Base-by-base conservation (phyloP, 2,329 filamentous ascomycete species). In the Penicillium digitatum region DNA sequence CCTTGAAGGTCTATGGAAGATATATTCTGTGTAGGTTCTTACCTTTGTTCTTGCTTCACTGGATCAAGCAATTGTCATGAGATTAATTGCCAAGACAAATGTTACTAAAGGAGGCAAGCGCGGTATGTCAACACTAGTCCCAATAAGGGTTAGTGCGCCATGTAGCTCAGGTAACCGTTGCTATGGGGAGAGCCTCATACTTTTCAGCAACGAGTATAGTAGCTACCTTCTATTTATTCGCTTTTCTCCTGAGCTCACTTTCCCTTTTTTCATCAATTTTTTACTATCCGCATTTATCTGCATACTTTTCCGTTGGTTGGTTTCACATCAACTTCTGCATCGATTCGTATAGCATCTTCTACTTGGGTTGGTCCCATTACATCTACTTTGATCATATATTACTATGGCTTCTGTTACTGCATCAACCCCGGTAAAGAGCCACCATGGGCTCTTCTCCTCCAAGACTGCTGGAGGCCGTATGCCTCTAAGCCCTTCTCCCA, bases 381-480 rank as follows among this genome's bases (percentile, higher is more conserved):
- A 69, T 69, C 27, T 48, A 49, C 48, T 54, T 52, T 46, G 44
- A 31, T 22, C 27, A 9, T 35, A 48, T 51, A 49, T 54, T 76
- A 82, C 67, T 73, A 97, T 97, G 93, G 90, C 93, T 73, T 88
- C 87, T 74, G 78, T 83, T 74, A 79, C 84, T 72, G 85, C 96
- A 76, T 89, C 90, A 69, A 97, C 94, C 58, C 94, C 94, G 57
- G 82, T 94, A 73, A 97, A 96, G 83, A 94, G 89, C 82, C 93
- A 96, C 76, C 86, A 88, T 77, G 90, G 91, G 57, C 83, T 96
- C 69, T 96, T 97, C 80, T 91, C 88, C 65, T 85, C 89, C 65
- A 91, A 91, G 74, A 94, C 92, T 72, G 94, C 92, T 75, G 92
- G 93, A 78, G 91, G 92, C 73, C 90, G 94, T 60, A 92, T 95